Base-by-base conservation (phyloP, 2,329 filamentous ascomycete genomes). In the Alternaria gansuensis region DNA sequence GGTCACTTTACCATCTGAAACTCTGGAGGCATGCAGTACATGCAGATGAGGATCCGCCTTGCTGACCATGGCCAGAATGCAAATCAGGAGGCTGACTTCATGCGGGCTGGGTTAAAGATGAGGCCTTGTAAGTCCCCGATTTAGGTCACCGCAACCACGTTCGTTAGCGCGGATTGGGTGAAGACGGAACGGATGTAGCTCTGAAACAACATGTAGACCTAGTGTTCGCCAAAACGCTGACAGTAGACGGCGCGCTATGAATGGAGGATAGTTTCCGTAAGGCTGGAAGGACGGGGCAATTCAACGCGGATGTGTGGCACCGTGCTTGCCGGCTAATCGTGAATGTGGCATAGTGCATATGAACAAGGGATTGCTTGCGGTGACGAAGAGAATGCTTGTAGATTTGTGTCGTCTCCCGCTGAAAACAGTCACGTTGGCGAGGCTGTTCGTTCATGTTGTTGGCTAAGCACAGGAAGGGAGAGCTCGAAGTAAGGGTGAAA, bases 121-220 rank as follows among this genome's bases (percentile, higher is more conserved):
- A 57, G 59, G 59, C 55, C 61, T 53, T 58, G 53, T 63, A 68
- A 68, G 65, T 63, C 58, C 67, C 67, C 65, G 65, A 67, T 41
- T 43, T 58, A 52, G 43, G 52, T 52, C 39, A 46, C 55, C 51
- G 55, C 28, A 54, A 57, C 34, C 52, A 44, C 44, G 17, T 31
- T 52, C 28, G 24, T 49, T 59, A 57, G 29, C 33, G 39, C 53
- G 29, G 46, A 54, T 60, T 17, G 31, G 39, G 48, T 28, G 58
- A 57, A 37, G 45, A 44, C 46, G 24, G 41, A 55, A 49, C 43
- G 23, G 49, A 45, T 51, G 49, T 40, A 45, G 51, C 37, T 10
- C 23, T 56, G 37, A 39, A 37, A 34, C 46, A 51, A 26, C 29
- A 36, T 28, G 33, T 31, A 29, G 40, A 56, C 29, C 28, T 54